Evolutionary conservation across 2,329 filamentous ascomycete genomes (phyloP).

Genomic region (Pseudogymnoascus sp.): DNA sequence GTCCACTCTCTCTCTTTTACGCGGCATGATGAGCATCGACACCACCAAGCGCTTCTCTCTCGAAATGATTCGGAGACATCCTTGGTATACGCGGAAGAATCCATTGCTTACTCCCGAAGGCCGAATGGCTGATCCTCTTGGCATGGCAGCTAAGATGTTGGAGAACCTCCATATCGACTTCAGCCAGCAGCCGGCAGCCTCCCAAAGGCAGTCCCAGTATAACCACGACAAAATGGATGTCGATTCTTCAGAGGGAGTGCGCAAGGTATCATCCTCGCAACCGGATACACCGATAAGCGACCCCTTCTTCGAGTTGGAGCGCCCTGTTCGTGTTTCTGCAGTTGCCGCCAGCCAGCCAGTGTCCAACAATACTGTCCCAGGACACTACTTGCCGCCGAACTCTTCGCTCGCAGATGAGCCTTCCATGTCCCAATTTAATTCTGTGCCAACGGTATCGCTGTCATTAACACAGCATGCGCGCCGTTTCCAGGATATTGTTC

Average conservation of each 20-base stretch:
- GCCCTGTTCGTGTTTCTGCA: conserved; percentile 48
- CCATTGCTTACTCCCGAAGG: conserved; percentile 66
- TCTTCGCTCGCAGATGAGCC: conserved; percentile 74
- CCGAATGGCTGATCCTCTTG: conserved; percentile 66
- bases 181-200: conserved; percentile 48
- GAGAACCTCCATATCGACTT: conserved; percentile 87
- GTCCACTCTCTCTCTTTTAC: conserved; percentile 69
- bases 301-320: conserved; percentile 79
- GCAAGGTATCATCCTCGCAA: conserved; percentile 68
- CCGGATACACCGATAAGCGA: conserved; percentile 70
- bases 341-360: conserved; percentile 36
- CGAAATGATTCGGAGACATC: conserved; percentile 77
- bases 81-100: conserved; percentile 87
- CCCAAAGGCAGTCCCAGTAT: conserved; percentile 24
- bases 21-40: conserved; percentile 88
- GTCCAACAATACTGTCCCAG: conserved; percentile 20
- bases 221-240: conserved; percentile 57
- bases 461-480: conserved; percentile 83
- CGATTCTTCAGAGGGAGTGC: conserved; percentile 40
- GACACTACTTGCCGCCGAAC: not conserved
- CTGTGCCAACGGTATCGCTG: conserved; percentile 67
- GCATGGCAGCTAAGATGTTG: conserved; percentile 90
- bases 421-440: conserved; percentile 76
- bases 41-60: conserved; percentile 70
- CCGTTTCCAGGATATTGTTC: conserved; percentile 84